Evolutionary conservation across 345 rosid species (phyloP).

Genomic region (Punica granatum): DNA sequence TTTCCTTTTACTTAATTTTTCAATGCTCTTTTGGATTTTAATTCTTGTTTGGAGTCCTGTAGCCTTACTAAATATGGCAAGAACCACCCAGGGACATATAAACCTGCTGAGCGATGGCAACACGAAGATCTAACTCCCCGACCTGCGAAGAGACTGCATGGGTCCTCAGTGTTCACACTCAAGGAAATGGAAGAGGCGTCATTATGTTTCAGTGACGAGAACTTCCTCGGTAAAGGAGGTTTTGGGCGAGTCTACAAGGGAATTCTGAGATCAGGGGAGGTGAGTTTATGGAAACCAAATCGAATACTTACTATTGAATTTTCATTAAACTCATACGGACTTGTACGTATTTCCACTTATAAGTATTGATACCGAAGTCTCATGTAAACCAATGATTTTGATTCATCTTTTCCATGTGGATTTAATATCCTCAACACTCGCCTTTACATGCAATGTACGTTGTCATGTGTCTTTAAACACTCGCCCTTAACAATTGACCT

Average conservation of each 20-base stretch:
- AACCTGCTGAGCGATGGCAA: slow-evolving; percentile 64
- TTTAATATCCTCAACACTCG: too few species aligned
- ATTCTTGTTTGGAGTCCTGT: background rate
- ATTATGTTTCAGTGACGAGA: slow-evolving; percentile 54
- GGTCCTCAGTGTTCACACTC: slow-evolving; percentile 72
- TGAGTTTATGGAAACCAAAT: slow-evolving; percentile 8
- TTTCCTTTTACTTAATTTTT: background rate
- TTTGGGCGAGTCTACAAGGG: slow-evolving; percentile 90
- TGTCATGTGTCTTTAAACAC: too few species aligned
- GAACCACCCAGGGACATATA: slow-evolving; percentile 56
- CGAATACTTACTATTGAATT: background rate
- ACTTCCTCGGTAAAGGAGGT: slow-evolving; percentile 83
- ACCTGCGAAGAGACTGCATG: slow-evolving; percentile 41
- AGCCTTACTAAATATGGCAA: background rate
- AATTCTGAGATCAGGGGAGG: slow-evolving; percentile 77
- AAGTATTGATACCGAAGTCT: too few species aligned
- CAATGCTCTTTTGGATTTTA: background rate
- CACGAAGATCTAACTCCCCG: slow-evolving; percentile 46
- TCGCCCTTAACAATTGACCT: too few species aligned
- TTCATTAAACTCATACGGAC: too few species aligned
- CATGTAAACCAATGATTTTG: too few species aligned
- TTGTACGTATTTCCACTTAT: too few species aligned
- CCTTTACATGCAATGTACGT: too few species aligned
- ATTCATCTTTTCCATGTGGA: too few species aligned
- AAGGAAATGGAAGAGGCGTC: slow-evolving; percentile 92